Evolutionary conservation across 1,284 basidiomycete species (phyloP), one percentile per base, ranked within the genome.

Genomic region (Microstroma glucosiphilum): DNA sequence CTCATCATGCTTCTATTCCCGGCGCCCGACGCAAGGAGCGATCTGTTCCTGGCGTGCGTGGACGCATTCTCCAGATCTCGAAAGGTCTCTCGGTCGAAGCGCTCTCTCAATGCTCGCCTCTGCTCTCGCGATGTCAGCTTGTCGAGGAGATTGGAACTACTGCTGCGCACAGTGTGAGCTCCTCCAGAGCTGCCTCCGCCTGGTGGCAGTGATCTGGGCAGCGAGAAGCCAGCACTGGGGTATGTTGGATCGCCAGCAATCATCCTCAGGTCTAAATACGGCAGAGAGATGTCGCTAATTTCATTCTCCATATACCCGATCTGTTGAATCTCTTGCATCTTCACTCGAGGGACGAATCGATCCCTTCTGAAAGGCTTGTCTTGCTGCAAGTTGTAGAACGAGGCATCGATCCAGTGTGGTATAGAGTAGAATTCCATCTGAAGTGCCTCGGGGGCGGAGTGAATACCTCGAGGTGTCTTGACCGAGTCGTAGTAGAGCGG

Each of bases 371-470:
- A 75, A 8, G 73, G 75, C 62, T 72, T 72, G 61, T 78, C 76
- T 60, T 76, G 76, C 61, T 79, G 76, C 40, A 77, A 56, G 51
- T 77, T 77, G 67, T 78, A 79, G 61, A 79, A 79, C 60, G 69
- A 72, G 66, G 73, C 76, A 61, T 79, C 77, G 64, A 79, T 69
- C 77, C 77, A 79, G 63, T 75, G 75, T 0, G 77, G 77, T 69
- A 78, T 71, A 2, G 67, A 67, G 58, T 73, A 76, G 55, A 72
- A 78, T 56, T 71, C 69, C 21, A 60, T 41, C n/a, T 21, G 26
- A 12, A 43, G 56, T 4, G n/a, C 41, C 25, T 56, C 26, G 54
- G 37, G 37, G 30, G 30, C 30, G 30, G 30, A 37, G 30, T 19
- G 25, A 60, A 21, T n/a, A 15, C 57, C 40, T 49, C 40, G 3